Percentiles rank a stretch among this genome's conserved stretches.
Conservation (phyloP, 2,329 filamentous ascomycete species). For the Lachnellula arida region DNA sequence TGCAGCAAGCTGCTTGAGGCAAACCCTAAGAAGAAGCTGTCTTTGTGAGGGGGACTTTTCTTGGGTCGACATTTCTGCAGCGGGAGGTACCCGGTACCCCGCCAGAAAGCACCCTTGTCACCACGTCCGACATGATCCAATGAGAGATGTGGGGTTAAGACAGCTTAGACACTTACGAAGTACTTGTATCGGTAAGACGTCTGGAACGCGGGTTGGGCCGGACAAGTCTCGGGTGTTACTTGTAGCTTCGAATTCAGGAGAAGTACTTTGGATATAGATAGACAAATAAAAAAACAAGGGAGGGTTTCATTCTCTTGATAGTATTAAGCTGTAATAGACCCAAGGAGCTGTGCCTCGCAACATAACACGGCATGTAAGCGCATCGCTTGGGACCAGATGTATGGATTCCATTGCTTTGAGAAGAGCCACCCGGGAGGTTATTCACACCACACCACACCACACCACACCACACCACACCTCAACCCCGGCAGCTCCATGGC, state of each 20-base stretch:
- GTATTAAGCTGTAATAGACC: too few species aligned
- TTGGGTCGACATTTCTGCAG: too few species aligned
- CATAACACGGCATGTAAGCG: too few species aligned
- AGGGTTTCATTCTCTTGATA: too few species aligned
- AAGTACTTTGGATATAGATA: background rate
- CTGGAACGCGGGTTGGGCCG: background rate
- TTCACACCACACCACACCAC: background rate
- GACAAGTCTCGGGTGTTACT: background rate
- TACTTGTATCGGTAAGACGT: background rate
- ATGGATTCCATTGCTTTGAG: background rate
- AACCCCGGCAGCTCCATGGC: background rate
- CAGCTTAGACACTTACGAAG: too few species aligned
- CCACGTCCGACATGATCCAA: background rate
- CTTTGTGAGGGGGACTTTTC: background rate
- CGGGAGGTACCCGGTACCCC: background rate
- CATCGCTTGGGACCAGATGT: background rate
- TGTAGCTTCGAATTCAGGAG: background rate
- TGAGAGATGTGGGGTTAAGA: background rate
- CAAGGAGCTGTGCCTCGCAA: too few species aligned
- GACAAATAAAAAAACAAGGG: too few species aligned
- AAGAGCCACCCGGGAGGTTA: background rate
- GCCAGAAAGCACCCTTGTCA: background rate
- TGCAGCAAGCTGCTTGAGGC: background rate
- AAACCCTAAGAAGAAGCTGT: background rate
- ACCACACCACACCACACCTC: background rate